Conservation (phyloP, 495 filamentous ascomycete genomes). For the Neurospora sp. region DNA sequence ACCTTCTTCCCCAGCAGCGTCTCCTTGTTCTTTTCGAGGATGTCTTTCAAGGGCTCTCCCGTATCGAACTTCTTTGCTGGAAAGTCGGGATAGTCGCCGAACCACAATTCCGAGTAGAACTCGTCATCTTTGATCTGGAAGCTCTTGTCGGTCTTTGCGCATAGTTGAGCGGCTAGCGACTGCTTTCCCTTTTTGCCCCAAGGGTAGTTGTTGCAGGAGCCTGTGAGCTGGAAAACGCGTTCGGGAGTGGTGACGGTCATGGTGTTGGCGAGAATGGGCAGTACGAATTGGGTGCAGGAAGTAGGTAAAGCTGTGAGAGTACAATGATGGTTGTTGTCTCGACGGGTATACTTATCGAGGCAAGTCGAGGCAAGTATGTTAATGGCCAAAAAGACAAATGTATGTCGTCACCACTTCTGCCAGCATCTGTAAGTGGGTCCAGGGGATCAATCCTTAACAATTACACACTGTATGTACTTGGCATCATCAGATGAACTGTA, state of each 20-base stretch:
- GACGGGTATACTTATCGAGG: background rate
- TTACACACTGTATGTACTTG: background rate
- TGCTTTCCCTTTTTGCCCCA: constrained; percentile 64
- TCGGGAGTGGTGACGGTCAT: constrained; percentile 6
- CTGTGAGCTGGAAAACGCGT: constrained; percentile 41
- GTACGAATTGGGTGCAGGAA: background rate
- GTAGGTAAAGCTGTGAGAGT: background rate
- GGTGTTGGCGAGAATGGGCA: background rate
- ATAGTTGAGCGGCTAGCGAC: constrained; percentile 60
- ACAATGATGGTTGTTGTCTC: background rate
- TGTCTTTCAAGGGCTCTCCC: constrained; percentile 53
- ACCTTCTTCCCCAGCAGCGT: constrained; percentile 54
- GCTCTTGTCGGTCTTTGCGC: constrained; percentile 51
- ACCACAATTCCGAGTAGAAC: constrained; percentile 61
- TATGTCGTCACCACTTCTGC: background rate
- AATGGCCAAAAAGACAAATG: background rate
- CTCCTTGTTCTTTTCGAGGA: constrained; percentile 54
- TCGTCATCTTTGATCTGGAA: constrained; percentile 65
- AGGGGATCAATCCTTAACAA: background rate
- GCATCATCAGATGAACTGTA: background rate
- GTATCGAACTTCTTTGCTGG: constrained; percentile 53
- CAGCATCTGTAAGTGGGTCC: background rate
- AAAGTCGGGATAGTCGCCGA: constrained; percentile 68
- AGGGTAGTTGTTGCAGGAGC: constrained; percentile 46
- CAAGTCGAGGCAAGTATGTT: background rate